Base-by-base conservation (phyloP, 163 green algal species). In the Prototheca cutis region DNA sequence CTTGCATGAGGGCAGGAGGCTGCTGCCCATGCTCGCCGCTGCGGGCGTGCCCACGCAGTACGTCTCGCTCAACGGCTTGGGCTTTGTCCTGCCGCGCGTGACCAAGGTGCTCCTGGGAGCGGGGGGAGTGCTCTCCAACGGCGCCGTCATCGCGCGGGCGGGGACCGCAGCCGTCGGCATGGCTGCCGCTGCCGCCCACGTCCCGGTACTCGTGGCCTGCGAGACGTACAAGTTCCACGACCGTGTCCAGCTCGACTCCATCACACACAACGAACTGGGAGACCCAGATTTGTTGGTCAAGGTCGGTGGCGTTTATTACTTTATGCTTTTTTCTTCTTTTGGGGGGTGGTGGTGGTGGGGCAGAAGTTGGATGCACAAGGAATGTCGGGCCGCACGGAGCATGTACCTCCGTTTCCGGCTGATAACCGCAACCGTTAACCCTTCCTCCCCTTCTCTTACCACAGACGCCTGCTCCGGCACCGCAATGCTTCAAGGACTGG, bases 181-280 rank as follows among this genome's bases (percentile, higher is more conserved):
- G 79, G 76, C 86, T 52, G 84, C 87, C 2, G 48, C 71, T 4
- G 70, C 78, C 4, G 67, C 68, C 19, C 62, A 75, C 45, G 76
- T 73, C 51, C 79, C 75, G 33, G 90, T 96, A 29, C 70, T 96
- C 36, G 77, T 98, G 31, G 94, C 82, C 76, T 93, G 80, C 67
- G 87, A 97, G 76, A 95, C 85, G 24, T 89, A 90, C 83, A 99
- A 99, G 80, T 98, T 99, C 61, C 81, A 93, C 40, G 90, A 98
- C 67, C 79, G 87, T 18, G 92, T 98, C 52, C 82, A 94, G 75
- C 77, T 98, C 42, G 92, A 99, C 74, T 84, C 73, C 55, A 93
- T 98, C 75, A 95, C 85, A 7, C 71, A 81, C 65, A 99, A 99
- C 62, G 92, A 99, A 77, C 78, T 98, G 40, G 84, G 87, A 6